Evolutionary conservation across 192 early-diverging fungal species (phyloP).

Genomic region (Cetraspora pellucida): DNA sequence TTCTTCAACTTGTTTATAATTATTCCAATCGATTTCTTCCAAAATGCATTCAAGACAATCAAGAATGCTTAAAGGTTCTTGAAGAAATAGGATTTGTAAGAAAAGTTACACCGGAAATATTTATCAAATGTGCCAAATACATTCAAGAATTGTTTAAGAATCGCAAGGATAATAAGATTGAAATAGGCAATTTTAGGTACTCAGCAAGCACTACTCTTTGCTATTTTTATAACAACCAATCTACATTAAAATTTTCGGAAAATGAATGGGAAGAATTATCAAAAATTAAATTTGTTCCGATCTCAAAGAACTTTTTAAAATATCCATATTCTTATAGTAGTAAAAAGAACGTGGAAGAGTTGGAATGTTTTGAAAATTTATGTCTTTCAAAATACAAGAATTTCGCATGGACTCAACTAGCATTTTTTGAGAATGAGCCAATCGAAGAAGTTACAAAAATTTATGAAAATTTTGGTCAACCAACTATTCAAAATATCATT

Average conservation of each 20-base stretch:
- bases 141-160: background rate
- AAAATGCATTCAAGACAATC: no score
- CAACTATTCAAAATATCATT: background rate
- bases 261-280: background rate
- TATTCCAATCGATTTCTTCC: background rate
- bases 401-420: background rate
- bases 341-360: background rate
- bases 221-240: background rate
- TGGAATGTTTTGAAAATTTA: background rate
- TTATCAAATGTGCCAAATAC: background rate
- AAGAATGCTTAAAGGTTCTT: no score
- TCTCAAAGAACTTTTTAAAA: no score
- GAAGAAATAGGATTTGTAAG: no score
- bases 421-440: slow-evolving; percentile 4
- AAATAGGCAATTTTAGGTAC: background rate
- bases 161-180: background rate
- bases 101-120: background rate
- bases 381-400: background rate
- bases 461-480: background rate
- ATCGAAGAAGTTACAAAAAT: background rate
- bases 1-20: background rate
- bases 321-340: background rate
- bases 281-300: background rate
- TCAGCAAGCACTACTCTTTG: background rate
- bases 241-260: background rate